A percentile compares a stretch with the other conserved stretches of the same genome.
These are phyloP conservation scores for Juncus effusus DNA, from an alignment of 176 grass and related monocot species.

Conservation along the genomic window DNA sequence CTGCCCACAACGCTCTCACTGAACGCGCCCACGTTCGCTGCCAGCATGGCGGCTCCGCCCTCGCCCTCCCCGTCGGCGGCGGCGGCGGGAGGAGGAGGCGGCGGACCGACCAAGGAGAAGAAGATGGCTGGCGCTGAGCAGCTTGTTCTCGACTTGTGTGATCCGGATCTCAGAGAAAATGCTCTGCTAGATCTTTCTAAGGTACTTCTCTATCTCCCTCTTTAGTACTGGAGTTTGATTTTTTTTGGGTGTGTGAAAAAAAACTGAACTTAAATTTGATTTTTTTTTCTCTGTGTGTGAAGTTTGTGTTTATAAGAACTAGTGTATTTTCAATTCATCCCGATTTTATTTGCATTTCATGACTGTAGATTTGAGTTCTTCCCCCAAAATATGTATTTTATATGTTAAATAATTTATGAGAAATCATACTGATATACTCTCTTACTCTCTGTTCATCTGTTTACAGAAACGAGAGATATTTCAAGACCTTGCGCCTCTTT, in stretches of 20 bases:
- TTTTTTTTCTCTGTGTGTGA: neutral
- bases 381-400: no score
- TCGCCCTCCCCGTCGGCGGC: slow-evolving; percentile 16
- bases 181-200: slow-evolving; percentile 69
- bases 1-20: slow-evolving; percentile 48
- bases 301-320: neutral
- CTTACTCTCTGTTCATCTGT: neutral
- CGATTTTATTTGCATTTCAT: no score
- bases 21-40: slow-evolving; percentile 31
- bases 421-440: neutral
- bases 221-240: neutral
- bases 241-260: neutral
- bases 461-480: slow-evolving; percentile 58
- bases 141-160: slow-evolving; percentile 76
- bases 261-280: neutral
- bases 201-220: slow-evolving; percentile 25
- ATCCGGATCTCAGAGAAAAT: slow-evolving; percentile 66
- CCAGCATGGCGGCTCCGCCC: slow-evolving; percentile 11
- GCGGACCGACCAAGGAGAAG: slow-evolving; percentile 38
- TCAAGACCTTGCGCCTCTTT: slow-evolving; percentile 55
- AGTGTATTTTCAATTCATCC: no score
- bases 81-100: neutral
- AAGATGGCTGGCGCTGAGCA: slow-evolving; percentile 66
- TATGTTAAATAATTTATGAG: no score
- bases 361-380: no score